phyloP scores from a whole-genome alignment of 371 early-diverging fungal species.

The Mucor lusitanicus region DNA sequence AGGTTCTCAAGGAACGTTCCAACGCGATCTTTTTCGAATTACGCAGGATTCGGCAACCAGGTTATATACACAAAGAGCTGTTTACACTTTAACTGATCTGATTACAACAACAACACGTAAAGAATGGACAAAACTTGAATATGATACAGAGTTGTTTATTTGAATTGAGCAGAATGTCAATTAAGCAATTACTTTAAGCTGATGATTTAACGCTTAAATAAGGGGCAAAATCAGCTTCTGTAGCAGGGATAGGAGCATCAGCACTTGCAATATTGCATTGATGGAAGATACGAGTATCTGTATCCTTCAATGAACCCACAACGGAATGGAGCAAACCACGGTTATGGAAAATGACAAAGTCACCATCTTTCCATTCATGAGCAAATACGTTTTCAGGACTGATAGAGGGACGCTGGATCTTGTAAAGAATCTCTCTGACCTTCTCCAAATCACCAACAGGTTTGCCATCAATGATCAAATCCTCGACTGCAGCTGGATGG shows the following conservation, averaged over 20 bases:
- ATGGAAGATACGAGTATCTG: conserved; percentile 47
- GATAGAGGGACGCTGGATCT: conserved; percentile 48
- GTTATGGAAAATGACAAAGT: conserved; percentile 54
- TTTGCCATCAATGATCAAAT: conserved; percentile 54
- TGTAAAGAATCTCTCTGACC: conserved; percentile 45
- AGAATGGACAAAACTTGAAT: neutral
- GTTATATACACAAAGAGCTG: no score
- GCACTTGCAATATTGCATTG: conserved; percentile 52
- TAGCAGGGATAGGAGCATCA: conserved; percentile 42
- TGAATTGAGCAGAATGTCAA: neutral
- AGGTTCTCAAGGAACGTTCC: no score
- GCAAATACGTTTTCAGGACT: conserved; percentile 51
- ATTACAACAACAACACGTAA: neutral
- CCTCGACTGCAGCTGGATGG: conserved; percentile 48
- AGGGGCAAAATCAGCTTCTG: conserved; percentile 47
- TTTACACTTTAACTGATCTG: no score
- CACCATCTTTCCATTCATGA: conserved; percentile 54
- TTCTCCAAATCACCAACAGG: conserved; percentile 47
- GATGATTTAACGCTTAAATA: conserved; percentile 19
- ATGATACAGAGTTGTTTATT: neutral
- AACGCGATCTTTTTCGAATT: no score
- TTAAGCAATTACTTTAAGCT: neutral
- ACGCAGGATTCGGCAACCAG: no score
- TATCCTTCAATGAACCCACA: conserved; percentile 45
- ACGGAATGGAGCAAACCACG: conserved; percentile 51